Evolutionary conservation across 768 basidiomycete genomes (phyloP).

Genomic region (Grammothele lineata): DNA sequence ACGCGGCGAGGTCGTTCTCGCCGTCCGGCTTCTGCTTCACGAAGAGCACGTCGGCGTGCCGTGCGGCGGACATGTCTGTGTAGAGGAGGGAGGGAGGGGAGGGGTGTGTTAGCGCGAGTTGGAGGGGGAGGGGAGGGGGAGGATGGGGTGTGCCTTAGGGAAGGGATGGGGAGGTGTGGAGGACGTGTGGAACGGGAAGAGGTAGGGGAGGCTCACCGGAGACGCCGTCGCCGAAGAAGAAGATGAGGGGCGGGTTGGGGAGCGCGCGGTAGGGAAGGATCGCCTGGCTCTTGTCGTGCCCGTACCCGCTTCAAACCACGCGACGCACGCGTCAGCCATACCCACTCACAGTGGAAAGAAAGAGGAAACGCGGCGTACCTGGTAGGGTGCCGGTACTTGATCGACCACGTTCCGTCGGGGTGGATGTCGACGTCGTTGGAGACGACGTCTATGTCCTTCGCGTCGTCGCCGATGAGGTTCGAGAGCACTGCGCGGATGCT

Average conservation of each 20-base stretch:
- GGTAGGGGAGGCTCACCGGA: slow-evolving; percentile 53
- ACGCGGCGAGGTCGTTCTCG: slow-evolving; percentile 83
- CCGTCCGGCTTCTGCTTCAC: slow-evolving; percentile 77
- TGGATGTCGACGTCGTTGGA: slow-evolving; percentile 81
- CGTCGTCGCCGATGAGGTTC: slow-evolving; percentile 69
- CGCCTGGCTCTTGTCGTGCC: slow-evolving; percentile 95
- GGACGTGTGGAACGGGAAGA: neutral
- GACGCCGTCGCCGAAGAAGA: slow-evolving; percentile 98
- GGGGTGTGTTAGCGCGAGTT: neutral
- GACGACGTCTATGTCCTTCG: slow-evolving; percentile 81
- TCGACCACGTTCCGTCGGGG: slow-evolving; percentile 69
- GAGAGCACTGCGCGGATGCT: slow-evolving; percentile 89
- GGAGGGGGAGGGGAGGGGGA: too few relatives aligned
- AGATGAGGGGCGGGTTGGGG: slow-evolving; percentile 67
- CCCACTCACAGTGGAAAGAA: too few relatives aligned
- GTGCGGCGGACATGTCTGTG: slow-evolving; percentile 87
- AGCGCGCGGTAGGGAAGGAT: slow-evolving; percentile 87
- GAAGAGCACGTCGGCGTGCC: slow-evolving; percentile 91
- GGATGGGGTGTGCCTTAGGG: neutral
- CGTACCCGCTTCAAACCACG: slow-evolving; percentile 56
- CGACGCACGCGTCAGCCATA: too few relatives aligned
- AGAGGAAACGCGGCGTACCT: slow-evolving; percentile 43
- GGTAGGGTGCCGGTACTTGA: slow-evolving; percentile 85
- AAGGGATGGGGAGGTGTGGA: neutral
- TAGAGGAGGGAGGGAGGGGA: neutral